Evolutionary conservation across 2,329 filamentous ascomycete species (phyloP), one percentile per base, ranked within the genome.

Genomic region (Colletotrichum graminicola): DNA sequence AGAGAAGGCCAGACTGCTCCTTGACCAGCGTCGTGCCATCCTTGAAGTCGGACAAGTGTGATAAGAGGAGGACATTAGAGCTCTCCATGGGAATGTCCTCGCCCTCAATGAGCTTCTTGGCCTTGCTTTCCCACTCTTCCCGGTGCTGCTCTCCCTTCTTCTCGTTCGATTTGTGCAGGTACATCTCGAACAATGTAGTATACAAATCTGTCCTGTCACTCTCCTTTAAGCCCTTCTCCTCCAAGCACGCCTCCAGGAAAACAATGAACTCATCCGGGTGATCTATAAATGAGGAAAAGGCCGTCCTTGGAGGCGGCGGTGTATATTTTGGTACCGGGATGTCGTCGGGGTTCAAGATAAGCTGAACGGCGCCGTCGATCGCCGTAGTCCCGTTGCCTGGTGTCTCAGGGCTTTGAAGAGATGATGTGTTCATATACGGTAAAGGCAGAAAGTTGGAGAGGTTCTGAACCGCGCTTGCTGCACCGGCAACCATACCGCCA

Each of bases 101-200:
- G 21, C 90, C 91, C 77, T 96, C 92, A 67, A 99, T 95, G 32
- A 98, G 88, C 73, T 90, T 91, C 83, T 96, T 97, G 0, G 96
- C 96, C 79, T 97, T 98, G 54, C 87, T 87, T 78, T 98, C 94
- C 95, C 96, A 99, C 74, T 92, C 89, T 75, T 92, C 89, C 74
- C 92, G 91, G 73, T 94, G 82, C 78, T 80, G 81, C 57, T 86
- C 84, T 12, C 91, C 91, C 76, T 91, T 93, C 77, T 92, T 92
- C 69, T 91, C 89, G 71, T 91, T 92, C 29, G 95, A 93, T 76
- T 94, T 96, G 80, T 97, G 93, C 11, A 99, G 85, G 78, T 98
- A 99, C 93, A 99, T 98, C 80, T 99, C 97, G 78, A 99, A 98
- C 18, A 99, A 81, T 0, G 97, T 98, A 0, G 95, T 98, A 78